A percentile compares a stretch with the other conserved stretches of the same genome.
Evolutionary conservation across 129 eudicot genomes (phyloP).

Genomic region (Glebionis coronaria): DNA sequence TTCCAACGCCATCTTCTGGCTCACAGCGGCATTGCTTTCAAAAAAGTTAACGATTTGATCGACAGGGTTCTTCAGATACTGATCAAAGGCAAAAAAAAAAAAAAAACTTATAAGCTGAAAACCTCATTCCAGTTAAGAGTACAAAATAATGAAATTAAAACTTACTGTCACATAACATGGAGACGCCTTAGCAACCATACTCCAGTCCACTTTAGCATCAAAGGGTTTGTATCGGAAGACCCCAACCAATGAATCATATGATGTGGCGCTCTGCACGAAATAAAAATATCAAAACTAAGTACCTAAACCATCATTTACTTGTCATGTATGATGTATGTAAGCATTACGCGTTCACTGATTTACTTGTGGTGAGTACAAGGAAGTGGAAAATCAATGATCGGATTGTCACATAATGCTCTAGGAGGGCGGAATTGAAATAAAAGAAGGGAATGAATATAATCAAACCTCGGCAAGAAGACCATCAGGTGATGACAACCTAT

Average conservation of each 20-base stretch:
- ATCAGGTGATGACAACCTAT: constrained; percentile 77
- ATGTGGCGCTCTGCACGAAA: constrained; percentile 74
- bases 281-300: constrained; percentile 20
- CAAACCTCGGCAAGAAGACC: constrained; percentile 95
- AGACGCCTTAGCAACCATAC: constrained; percentile 94
- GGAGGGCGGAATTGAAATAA: background rate
- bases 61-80: constrained; percentile 89
- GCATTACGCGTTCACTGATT: background rate
- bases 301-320: constrained; percentile 12
- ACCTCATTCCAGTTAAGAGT: background rate
- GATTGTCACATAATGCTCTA: no score
- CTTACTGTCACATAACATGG: constrained; percentile 95
- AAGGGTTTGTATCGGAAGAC: constrained; percentile 82
- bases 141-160: constrained; percentile 13
- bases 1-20: constrained; percentile 92
- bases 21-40: constrained; percentile 77
- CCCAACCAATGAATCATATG: constrained; percentile 76
- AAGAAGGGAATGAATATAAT: background rate
- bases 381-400: no score
- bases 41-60: constrained; percentile 76
- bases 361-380: no score
- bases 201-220: constrained; percentile 91
- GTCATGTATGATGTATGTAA: constrained; percentile 13
- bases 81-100: constrained; percentile 29
- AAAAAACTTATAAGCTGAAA: constrained; percentile 22